Evolutionary conservation across 306 rosid species (phyloP).

Genomic region (Parietaria judaica): DNA sequence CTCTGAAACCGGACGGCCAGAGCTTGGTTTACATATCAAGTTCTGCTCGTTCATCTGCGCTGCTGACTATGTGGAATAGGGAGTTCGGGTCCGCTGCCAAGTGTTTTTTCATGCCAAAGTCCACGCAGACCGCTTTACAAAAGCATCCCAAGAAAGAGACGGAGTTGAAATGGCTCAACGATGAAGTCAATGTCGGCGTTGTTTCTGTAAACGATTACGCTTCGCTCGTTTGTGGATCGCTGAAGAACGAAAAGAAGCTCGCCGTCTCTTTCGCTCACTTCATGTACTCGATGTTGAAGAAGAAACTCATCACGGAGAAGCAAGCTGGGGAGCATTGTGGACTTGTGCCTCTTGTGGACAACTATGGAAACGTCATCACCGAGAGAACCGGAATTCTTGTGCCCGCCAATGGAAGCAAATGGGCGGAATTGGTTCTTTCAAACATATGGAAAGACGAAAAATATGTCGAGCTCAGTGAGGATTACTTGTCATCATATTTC

Average conservation of each 20-base stretch:
- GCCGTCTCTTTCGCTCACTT: conserved; percentile 43
- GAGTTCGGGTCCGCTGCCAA: conserved; percentile 26
- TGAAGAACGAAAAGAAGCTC: conserved; percentile 11
- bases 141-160: too few relatives aligned
- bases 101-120: conserved; percentile 41
- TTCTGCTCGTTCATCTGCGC: conserved; percentile 17
- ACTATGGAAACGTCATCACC: conserved; percentile 24
- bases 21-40: conserved; percentile 24
- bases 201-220: too few relatives aligned
- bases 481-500: conserved; percentile 21
- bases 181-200: too few relatives aligned
- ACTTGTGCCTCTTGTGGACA: conserved; percentile 56
- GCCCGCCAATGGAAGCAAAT: conserved; percentile 62
- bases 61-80: conserved; percentile 48
- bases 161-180: too few relatives aligned
- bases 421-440: conserved; percentile 49
- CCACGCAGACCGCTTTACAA: too few relatives aligned
- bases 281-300: conserved; percentile 29
- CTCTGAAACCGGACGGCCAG: not conserved
- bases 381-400: conserved; percentile 31
- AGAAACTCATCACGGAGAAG: not conserved
- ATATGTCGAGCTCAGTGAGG: conserved; percentile 45
- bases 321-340: conserved; percentile 19
- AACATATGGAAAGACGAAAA: conserved; percentile 51
- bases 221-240: too few relatives aligned